Percentiles rank a stretch among this genome's conserved stretches.
Evolutionary conservation across 371 early-diverging fungal genomes (phyloP).

Genomic region (Mortierella polycephala): DNA sequence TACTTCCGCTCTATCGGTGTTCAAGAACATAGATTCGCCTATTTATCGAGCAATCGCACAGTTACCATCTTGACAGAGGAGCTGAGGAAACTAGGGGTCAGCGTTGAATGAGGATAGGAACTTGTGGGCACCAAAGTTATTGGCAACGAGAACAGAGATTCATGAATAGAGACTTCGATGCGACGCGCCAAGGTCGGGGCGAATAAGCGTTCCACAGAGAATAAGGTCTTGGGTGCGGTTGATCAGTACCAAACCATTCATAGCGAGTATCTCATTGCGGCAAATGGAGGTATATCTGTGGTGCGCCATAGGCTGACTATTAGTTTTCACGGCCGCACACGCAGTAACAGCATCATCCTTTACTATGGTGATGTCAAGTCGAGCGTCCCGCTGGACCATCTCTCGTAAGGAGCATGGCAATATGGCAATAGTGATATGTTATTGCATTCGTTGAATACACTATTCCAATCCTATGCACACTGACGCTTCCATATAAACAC

Average conservation of each 20-base stretch:
- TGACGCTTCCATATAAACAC: no score
- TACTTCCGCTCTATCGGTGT: background rate
- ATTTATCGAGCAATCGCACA: conserved; percentile 28
- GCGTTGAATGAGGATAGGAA: conserved; percentile 45
- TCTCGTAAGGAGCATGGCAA: conserved; percentile 27
- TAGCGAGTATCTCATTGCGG: conserved; percentile 49
- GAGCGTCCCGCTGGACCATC: conserved; percentile 7
- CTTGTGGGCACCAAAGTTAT: conserved; percentile 31
- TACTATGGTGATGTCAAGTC: conserved; percentile 24
- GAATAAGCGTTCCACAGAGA: conserved; percentile 5
- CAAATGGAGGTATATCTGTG: conserved; percentile 53
- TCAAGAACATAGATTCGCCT: conserved; percentile 14
- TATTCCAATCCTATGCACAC: no score
- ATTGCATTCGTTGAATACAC: no score
- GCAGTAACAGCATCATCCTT: conserved; percentile 10
- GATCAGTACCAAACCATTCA: conserved; percentile 7
- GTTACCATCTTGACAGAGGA: conserved; percentile 27
- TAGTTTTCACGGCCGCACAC: conserved; percentile 34
- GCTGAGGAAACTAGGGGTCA: conserved; percentile 22
- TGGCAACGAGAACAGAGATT: background rate
- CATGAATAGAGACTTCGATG: conserved; percentile 26
- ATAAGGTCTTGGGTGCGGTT: conserved; percentile 12
- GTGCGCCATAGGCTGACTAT: conserved; percentile 49
- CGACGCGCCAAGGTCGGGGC: conserved; percentile 12
- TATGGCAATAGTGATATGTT: no score